These are phyloP conservation scores for Tetrapisispora phaffii DNA, from an alignment of 805 yeast species.

Conservation along the genomic window DNA sequence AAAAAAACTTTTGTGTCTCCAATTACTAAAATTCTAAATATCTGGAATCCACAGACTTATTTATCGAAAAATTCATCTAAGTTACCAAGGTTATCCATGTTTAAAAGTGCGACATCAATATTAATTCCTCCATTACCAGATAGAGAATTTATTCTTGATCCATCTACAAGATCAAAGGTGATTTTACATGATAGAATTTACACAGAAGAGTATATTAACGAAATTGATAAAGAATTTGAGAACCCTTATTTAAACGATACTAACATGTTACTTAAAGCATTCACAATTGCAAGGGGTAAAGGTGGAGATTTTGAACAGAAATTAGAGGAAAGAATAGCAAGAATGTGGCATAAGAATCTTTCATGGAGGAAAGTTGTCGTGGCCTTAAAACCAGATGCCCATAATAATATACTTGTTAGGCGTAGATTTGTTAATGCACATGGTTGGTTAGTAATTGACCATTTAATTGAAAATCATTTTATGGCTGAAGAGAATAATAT, in stretches of 20 bases:
- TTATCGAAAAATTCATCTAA: slow-evolving; percentile 13
- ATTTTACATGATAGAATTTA: slow-evolving; percentile 65
- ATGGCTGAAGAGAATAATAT: slow-evolving; percentile 6
- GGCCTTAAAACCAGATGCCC: slow-evolving; percentile 83
- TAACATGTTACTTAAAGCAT: slow-evolving; percentile 28
- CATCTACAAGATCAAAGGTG: slow-evolving; percentile 44
- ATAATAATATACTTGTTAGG: slow-evolving; percentile 83
- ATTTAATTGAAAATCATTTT: slow-evolving; percentile 52
- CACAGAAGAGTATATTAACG: slow-evolving; percentile 41
- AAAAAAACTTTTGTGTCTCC: slow-evolving; percentile 31
- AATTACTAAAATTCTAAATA: slow-evolving; percentile 36
- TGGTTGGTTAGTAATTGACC: slow-evolving; percentile 78
- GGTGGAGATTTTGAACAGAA: slow-evolving; percentile 53
- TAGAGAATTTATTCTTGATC: slow-evolving; percentile 50
- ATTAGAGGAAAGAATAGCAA: slow-evolving; percentile 77
- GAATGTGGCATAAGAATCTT: slow-evolving; percentile 77
- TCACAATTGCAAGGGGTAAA: slow-evolving; percentile 28
- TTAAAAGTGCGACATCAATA: slow-evolving; percentile 59
- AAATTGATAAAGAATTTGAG: slow-evolving; percentile 8
- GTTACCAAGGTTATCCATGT: slow-evolving; percentile 57
- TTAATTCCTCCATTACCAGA: slow-evolving; percentile 66
- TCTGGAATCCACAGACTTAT: slow-evolving; percentile 30
- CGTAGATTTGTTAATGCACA: slow-evolving; percentile 79
- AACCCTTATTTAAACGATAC: slow-evolving; percentile 12
- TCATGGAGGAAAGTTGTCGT: slow-evolving; percentile 89